Percentiles rank a stretch among this genome's conserved stretches.
phyloP scores from a whole-genome alignment of 768 basidiomycete species.

The Zangia roseola region DNA sequence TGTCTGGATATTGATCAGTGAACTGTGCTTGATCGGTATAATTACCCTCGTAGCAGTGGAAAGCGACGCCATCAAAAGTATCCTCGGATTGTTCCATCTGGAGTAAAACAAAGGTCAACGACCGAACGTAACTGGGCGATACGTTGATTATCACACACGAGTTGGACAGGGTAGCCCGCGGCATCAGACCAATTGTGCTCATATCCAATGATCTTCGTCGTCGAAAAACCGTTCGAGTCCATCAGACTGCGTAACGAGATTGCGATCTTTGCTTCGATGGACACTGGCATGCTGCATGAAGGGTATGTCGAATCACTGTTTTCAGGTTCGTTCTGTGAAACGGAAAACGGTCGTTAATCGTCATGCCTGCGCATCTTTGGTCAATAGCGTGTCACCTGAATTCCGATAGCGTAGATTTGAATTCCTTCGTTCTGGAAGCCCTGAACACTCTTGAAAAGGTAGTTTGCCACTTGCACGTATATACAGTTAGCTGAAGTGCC shows the following conservation, averaged over 20 bases:
- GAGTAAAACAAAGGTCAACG: constrained; percentile 1
- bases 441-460: constrained; percentile 70
- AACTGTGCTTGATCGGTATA: constrained; percentile 56
- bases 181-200: constrained; percentile 79
- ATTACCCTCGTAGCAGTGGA: constrained; percentile 68
- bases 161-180: constrained; percentile 56
- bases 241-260: constrained; percentile 54
- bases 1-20: constrained; percentile 52
- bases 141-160: constrained; percentile 34
- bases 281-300: constrained; percentile 52
- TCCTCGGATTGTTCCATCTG: constrained; percentile 56
- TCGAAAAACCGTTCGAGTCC: constrained; percentile 58
- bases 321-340: constrained; percentile 49
- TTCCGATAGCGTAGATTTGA: constrained; percentile 57
- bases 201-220: constrained; percentile 62
- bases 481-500: not conserved
- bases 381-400: constrained; percentile 37
- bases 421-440: constrained; percentile 65
- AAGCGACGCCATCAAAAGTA: constrained; percentile 63
- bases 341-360: not conserved
- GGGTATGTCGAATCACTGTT: constrained; percentile 69
- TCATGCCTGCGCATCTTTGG: not conserved
- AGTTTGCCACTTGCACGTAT: constrained; percentile 62
- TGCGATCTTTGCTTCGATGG: constrained; percentile 59
- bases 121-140: not conserved